Percentiles rank a stretch among this genome's conserved stretches.
Evolutionary conservation across 1,284 basidiomycete genomes (phyloP).

Genomic region (Spongispora temasekensis): DNA sequence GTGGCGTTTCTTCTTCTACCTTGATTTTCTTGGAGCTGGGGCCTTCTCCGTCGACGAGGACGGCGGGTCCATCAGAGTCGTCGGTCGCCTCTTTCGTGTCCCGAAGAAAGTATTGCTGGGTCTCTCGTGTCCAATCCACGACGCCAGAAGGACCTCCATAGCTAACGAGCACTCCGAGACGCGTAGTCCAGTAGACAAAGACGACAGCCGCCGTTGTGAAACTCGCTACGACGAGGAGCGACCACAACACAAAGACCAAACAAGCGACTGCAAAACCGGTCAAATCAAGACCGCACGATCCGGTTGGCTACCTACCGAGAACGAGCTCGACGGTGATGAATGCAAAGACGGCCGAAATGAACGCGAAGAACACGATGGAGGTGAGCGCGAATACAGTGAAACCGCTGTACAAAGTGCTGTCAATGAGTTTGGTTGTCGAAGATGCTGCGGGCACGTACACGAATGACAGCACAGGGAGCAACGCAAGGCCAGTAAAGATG

Average conservation of each 20-base stretch:
- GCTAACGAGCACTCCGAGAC: conserved; percentile 35
- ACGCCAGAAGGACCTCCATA: conserved; percentile 39
- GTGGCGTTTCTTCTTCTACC: conserved; percentile 18
- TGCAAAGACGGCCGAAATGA: conserved; percentile 21
- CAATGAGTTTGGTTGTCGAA: background rate
- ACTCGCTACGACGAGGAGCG: conserved; percentile 23
- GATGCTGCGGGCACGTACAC: conserved; percentile 29
- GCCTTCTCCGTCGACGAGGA: conserved; percentile 23
- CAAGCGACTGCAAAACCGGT: conserved; percentile 17
- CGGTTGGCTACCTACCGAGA: conserved; percentile 21
- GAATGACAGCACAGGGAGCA: conserved; percentile 38
- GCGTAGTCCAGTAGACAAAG: conserved; percentile 36
- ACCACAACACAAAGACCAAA: conserved; percentile 29
- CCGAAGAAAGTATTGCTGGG: conserved; percentile 23
- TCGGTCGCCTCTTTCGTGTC: conserved; percentile 18
- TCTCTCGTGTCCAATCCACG: conserved; percentile 40
- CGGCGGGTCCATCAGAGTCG: conserved; percentile 26
- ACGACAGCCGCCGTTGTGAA: conserved; percentile 30
- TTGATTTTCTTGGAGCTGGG: conserved; percentile 25
- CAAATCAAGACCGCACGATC: background rate
- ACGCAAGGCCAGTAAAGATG: conserved; percentile 32
- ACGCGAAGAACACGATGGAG: conserved; percentile 31
- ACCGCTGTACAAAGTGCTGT: conserved; percentile 20
- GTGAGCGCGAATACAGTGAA: conserved; percentile 36
- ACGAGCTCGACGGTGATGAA: conserved; percentile 24